Conservation (phyloP, 164 flowering plant species). For the Stephania cephalantha region DNA sequence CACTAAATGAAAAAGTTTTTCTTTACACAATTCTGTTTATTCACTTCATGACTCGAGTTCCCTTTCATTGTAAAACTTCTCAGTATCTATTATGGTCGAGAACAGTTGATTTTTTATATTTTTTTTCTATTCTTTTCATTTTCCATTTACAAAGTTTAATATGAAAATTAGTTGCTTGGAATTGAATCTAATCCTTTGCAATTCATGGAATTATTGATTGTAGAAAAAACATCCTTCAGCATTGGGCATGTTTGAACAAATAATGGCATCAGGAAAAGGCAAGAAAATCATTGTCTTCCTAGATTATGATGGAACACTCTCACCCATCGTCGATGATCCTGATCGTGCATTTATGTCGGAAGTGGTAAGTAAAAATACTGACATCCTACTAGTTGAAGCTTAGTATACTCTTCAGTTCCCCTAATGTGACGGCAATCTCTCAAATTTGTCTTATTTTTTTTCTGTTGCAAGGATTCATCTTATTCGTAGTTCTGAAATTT, state of each 20-base stretch:
- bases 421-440: background rate
- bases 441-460: background rate
- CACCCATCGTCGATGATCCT: slow-evolving; percentile 64
- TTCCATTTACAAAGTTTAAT: background rate
- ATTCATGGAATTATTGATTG: background rate
- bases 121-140: background rate
- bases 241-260: slow-evolving; percentile 32
- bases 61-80: background rate
- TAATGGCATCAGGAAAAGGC: slow-evolving; percentile 36
- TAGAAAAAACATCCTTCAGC: slow-evolving; percentile 67
- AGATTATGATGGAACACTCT: slow-evolving; percentile 71
- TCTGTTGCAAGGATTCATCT: background rate
- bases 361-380: slow-evolving; percentile 25
- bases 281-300: slow-evolving; percentile 54
- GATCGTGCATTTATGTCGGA: slow-evolving; percentile 63
- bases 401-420: background rate
- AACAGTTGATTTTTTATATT: background rate
- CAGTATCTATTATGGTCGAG: background rate
- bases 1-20: too few relatives aligned
- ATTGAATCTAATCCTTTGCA: background rate
- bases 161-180: background rate
- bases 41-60: background rate
- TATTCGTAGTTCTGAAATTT: background rate
- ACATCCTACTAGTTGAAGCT: background rate
- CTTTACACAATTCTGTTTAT: background rate